phyloP scores from a whole-genome alignment of 306 rosid species.

The Nissolia schottii region DNA sequence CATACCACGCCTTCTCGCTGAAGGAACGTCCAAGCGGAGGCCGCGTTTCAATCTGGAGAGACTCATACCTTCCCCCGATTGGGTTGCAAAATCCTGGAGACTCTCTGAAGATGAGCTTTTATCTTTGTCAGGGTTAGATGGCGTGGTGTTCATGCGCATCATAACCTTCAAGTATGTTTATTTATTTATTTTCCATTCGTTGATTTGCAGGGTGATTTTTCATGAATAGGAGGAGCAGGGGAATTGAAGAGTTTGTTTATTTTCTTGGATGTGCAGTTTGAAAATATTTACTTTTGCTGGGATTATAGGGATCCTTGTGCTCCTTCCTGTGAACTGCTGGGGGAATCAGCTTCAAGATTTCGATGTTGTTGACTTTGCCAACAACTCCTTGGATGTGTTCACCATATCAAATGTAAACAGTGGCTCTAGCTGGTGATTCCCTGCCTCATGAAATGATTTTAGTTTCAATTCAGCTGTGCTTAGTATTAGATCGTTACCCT shows the following conservation, averaged over 20 bases:
- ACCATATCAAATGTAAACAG: constrained; percentile 37
- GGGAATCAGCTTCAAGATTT: constrained; percentile 51
- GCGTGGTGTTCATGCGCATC: constrained; percentile 58
- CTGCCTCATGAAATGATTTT: constrained; percentile 19
- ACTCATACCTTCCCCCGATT: constrained; percentile 56
- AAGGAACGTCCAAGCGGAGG: constrained; percentile 52
- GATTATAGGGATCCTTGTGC: constrained; percentile 67
- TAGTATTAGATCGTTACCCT: not conserved
- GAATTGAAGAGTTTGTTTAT: not conserved
- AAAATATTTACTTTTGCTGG: constrained; percentile 80
- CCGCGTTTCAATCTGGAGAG: constrained; percentile 65
- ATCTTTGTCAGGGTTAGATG: constrained; percentile 56
- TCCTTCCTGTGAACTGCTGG: constrained; percentile 85
- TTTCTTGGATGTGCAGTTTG: constrained; percentile 48
- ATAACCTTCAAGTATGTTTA: constrained; percentile 52
- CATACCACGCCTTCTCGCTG: constrained; percentile 57
- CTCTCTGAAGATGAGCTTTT: constrained; percentile 69
- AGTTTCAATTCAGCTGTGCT: constrained; percentile 1
- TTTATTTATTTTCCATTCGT: not conserved
- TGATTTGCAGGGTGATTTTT: not conserved
- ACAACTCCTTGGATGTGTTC: constrained; percentile 37
- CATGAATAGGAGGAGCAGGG: not conserved
- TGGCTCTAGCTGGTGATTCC: constrained; percentile 36
- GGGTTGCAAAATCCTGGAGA: constrained; percentile 58
- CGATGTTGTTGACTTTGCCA: constrained; percentile 21